Evolutionary conservation across 2,329 filamentous ascomycete genomes (phyloP), one percentile per base, ranked within the genome.

Genomic region (Colletotrichum cuscutae): DNA sequence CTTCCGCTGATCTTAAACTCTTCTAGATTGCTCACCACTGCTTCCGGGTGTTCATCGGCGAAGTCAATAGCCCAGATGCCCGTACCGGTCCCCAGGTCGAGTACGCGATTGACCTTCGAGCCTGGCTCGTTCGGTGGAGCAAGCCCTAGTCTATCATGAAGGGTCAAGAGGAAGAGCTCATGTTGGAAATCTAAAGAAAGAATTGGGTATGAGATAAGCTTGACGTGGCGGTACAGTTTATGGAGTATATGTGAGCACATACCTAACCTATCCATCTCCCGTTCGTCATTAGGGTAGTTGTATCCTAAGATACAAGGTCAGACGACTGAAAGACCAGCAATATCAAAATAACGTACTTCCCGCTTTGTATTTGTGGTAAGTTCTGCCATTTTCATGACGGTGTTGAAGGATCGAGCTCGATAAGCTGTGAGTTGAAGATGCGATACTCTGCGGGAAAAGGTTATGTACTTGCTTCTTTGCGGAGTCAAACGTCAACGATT

Each of bases 11-110:
- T 3, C 24, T n/a, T n/a, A n/a, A n/a, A n/a, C n/a, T n/a, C n/a
- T 24, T 4, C 3, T 26, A 3, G 3, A 26, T 26, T 26, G 24
- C 5, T 11, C 62, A 77, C 81, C 73, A 81, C 65, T 11, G 81
- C 72, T 15, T 80, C 76, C 0, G 82, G 80, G n/a, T 81, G 78
- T 4, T 77, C 75, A 32, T 80, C 79, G 75, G 77, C 84, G 74
- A 86, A 83, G 62, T 88, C 86, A 9, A 87, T 83, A 2, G 82
- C 81, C 82, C 83, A 85, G 11, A 81, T 75, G 13, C 85, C 86
- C 7, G 86, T 87, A 0, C 86, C 86, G 1, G 85, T 87, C 13
- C 86, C 86, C 35, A 86, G 75, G 76, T 88, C 86, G 1, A 88
- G 79, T 5, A 84, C 79, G 3, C 77, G 79, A 5, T 73, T 58